Base-by-base conservation (phyloP, 2,329 filamentous ascomycete genomes). In the Neocucurbitaria cava region DNA sequence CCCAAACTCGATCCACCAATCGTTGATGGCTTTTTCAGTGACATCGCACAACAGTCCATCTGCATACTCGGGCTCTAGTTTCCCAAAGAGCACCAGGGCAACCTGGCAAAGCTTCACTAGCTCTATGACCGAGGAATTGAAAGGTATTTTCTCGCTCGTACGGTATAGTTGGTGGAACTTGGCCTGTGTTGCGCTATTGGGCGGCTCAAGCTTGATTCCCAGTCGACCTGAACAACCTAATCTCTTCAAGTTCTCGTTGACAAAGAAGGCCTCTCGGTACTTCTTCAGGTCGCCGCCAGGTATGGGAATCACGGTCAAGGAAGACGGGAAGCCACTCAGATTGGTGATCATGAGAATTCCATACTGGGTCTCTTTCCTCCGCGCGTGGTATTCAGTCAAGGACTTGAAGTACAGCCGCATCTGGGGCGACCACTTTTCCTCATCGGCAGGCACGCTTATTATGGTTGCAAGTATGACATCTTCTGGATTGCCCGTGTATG, bases 1-100 rank as follows among this genome's bases (percentile, higher is more conserved):
- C 1, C 95, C 95, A 55, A 97, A 89, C 68, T 96, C 91, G 1
- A 90, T 88, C 95, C 95, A 98, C 95, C 95, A 99, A 73, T 97
- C 91, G 58, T 88, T 89, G 65, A 98, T 87, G 1, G 93, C 92
- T 58, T 85, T 88, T 74, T 99, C 95, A 0, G 95, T 98, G 39
- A 95, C 83, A 77, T 99, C 95, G 73, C 95, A 99, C 3, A 99
- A 83, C 21, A 97, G 78, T 0, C 95, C 95, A 69, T 99, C 95
- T 7, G 91, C 90, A 72, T 96, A 98, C 61, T 93, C 90, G 26
- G 89, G 84, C n/a, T 91, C 88, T 5, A 98, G 80, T 72, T 93
- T 92, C 49, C 89, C 91, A 75, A 97, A 99, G 56, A 97, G 81
- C 69, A 91, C 89, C 54, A 99, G 79, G 0, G 95, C 92, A 30